Evolutionary conservation across 2,329 filamentous ascomycete genomes (phyloP).

Genomic region (Xylaria hypoxylon): DNA sequence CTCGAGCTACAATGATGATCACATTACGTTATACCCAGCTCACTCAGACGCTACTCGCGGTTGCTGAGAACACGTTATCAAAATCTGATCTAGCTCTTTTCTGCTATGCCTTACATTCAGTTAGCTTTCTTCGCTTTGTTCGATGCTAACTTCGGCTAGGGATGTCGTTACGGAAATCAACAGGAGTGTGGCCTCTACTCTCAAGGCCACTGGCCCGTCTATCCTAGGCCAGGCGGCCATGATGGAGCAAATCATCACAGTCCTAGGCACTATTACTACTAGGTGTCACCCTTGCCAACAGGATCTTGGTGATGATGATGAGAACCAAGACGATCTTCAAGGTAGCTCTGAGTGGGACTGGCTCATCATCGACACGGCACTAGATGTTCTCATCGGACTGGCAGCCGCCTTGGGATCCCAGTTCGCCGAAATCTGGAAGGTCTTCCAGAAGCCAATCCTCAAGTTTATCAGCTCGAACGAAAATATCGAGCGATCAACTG

Average conservation of each 20-base stretch:
- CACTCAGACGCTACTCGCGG: constrained; percentile 93
- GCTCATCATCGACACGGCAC: constrained; percentile 93
- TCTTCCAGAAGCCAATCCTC: constrained; percentile 91
- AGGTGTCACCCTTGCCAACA: constrained; percentile 94
- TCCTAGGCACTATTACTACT: constrained; percentile 82
- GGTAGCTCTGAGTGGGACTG: constrained; percentile 97
- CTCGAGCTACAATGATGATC: constrained; percentile 78
- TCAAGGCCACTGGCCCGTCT: constrained; percentile 90
- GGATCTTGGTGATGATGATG: constrained; percentile 85
- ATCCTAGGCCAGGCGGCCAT: constrained; percentile 80
- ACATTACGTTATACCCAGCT: constrained; percentile 97
- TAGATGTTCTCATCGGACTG: constrained; percentile 89
- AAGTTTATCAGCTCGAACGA: constrained; percentile 90
- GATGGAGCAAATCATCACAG: constrained; percentile 80
- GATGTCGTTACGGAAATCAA: constrained; percentile 94
- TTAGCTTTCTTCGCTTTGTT: background rate
- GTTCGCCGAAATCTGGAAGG: constrained; percentile 92
- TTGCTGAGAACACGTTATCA: constrained; percentile 87
- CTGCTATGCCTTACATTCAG: background rate
- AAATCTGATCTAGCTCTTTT: constrained; percentile 54
- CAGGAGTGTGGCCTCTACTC: constrained; percentile 87
- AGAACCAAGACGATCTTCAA: constrained; percentile 75
- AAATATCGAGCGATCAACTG: constrained; percentile 86
- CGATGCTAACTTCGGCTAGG: constrained; percentile 59
- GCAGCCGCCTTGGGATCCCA: constrained; percentile 82